phyloP scores from a whole-genome alignment of 1,139 yeast species.

The Tardiomyces digboiensis region DNA sequence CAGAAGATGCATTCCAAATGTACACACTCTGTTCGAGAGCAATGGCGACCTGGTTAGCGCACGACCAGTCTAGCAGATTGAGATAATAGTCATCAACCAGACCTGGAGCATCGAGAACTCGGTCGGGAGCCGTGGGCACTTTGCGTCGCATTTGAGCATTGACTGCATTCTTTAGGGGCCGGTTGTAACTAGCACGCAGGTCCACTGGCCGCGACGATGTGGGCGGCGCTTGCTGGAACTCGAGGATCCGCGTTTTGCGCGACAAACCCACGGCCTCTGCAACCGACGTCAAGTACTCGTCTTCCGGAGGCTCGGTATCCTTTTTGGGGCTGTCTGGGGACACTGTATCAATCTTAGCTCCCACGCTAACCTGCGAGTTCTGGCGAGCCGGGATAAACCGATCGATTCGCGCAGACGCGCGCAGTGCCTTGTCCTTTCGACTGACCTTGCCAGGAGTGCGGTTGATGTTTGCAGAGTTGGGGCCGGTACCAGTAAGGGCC shows the following conservation, averaged over 20 bases:
- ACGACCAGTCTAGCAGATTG: slow-evolving; percentile 84
- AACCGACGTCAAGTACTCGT: slow-evolving; percentile 62
- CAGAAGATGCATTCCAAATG: slow-evolving; percentile 88
- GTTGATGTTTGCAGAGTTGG: slow-evolving; percentile 9
- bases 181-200: slow-evolving; percentile 34
- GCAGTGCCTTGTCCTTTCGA: slow-evolving; percentile 17
- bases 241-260: slow-evolving; percentile 73
- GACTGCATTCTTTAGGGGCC: slow-evolving; percentile 31
- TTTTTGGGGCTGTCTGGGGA: slow-evolving; percentile 27
- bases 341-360: slow-evolving; percentile 38
- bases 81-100: slow-evolving; percentile 87
- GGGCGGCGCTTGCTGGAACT: slow-evolving; percentile 85
- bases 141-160: slow-evolving; percentile 48
- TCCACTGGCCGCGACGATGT: slow-evolving; percentile 44
- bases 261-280: slow-evolving; percentile 94
- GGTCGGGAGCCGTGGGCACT: slow-evolving; percentile 82
- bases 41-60: slow-evolving; percentile 73
- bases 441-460: slow-evolving; percentile 14
- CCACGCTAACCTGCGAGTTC: slow-evolving; percentile 21
- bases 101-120: slow-evolving; percentile 96
- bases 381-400: slow-evolving; percentile 44
- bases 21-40: slow-evolving; percentile 82
- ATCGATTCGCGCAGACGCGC: slow-evolving; percentile 26
- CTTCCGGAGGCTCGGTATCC: background rate
- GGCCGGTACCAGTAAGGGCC: slow-evolving; percentile 20